Percentiles rank a stretch among this genome's conserved stretches.
Conservation (phyloP, 2,329 filamentous ascomycete genomes). For the Plenodomus tracheiphilus region DNA sequence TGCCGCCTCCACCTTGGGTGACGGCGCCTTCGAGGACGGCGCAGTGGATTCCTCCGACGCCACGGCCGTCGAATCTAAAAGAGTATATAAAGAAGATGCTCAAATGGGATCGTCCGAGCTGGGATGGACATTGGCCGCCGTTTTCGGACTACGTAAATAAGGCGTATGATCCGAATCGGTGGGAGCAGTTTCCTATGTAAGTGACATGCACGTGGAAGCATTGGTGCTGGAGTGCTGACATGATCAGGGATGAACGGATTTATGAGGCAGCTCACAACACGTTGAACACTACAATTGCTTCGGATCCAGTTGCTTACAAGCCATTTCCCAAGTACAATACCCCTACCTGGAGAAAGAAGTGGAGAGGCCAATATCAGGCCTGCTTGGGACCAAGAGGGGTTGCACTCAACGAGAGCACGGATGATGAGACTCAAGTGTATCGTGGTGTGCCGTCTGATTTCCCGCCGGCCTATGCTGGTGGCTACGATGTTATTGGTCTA, state of each 20-base stretch:
- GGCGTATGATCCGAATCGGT: slow-evolving; percentile 54
- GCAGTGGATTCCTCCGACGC: slow-evolving; percentile 17
- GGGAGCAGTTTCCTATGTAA: slow-evolving; percentile 50
- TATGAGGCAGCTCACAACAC: slow-evolving; percentile 44
- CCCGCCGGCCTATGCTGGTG: slow-evolving; percentile 42
- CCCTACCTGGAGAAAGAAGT: slow-evolving; percentile 59
- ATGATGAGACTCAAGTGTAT: slow-evolving; percentile 68
- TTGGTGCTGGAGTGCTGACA: not conserved
- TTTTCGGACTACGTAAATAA: slow-evolving; percentile 48
- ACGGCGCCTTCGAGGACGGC: slow-evolving; percentile 21
- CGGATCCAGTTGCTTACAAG: slow-evolving; percentile 62
- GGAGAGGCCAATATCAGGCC: slow-evolving; percentile 62
- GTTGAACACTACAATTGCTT: slow-evolving; percentile 25
- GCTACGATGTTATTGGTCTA: slow-evolving; percentile 44
- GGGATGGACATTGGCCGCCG: slow-evolving; percentile 49
- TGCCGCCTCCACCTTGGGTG: slow-evolving; percentile 29
- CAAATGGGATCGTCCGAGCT: slow-evolving; percentile 46
- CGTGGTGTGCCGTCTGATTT: slow-evolving; percentile 55
- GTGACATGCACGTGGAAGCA: not conserved
- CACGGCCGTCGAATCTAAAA: slow-evolving; percentile 29
- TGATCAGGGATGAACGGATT: slow-evolving; percentile 42
- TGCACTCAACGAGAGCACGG: slow-evolving; percentile 57
- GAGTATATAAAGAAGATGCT: slow-evolving; percentile 49
- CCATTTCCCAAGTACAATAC: slow-evolving; percentile 74
- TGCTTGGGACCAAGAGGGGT: slow-evolving; percentile 65